Conservation (phyloP, 192 early-diverging fungal species). For the Coemansia sp. region DNA sequence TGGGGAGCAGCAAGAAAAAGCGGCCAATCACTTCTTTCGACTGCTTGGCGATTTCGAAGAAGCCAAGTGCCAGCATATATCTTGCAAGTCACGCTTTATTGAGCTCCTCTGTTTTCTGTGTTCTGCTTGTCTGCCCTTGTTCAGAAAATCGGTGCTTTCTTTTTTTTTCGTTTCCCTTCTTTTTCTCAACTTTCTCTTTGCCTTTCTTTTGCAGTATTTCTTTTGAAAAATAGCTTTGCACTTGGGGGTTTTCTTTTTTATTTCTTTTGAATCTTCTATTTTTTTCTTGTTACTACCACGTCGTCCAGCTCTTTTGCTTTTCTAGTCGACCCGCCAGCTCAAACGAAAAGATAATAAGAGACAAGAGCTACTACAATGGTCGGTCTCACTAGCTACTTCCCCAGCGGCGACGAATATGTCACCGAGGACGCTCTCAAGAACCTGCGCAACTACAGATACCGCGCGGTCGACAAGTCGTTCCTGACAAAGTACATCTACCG, state of each 20-base stretch:
- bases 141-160: not conserved
- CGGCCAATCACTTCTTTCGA: not conserved
- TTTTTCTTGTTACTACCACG: conserved; percentile 3
- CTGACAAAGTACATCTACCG: conserved; percentile 78
- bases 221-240: not conserved
- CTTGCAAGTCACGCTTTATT: too few species aligned
- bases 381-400: conserved; percentile 37
- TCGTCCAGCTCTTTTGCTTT: not conserved
- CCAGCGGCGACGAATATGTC: conserved; percentile 63
- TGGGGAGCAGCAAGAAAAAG: not conserved
- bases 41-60: too few species aligned
- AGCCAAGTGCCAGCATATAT: too few species aligned
- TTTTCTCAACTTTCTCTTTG: not conserved
- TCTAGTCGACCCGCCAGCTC: not conserved
- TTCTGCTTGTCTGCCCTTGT: too few species aligned
- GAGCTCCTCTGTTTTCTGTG: too few species aligned
- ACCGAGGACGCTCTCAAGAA: conserved; percentile 68
- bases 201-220: not conserved
- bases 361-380: conserved; percentile 15
- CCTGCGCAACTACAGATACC: conserved; percentile 79
- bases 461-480: conserved; percentile 79
- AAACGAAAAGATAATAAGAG: not conserved
- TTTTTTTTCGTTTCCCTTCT: not conserved
- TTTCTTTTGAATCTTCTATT: conserved; percentile 14
- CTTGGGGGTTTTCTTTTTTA: conserved; percentile 1